A percentile compares a stretch with the other conserved stretches of the same genome.
These are phyloP conservation scores for Conticribra weissflogii DNA, from an alignment of 108 stramenopile genomes.

Conservation along the genomic window DNA sequence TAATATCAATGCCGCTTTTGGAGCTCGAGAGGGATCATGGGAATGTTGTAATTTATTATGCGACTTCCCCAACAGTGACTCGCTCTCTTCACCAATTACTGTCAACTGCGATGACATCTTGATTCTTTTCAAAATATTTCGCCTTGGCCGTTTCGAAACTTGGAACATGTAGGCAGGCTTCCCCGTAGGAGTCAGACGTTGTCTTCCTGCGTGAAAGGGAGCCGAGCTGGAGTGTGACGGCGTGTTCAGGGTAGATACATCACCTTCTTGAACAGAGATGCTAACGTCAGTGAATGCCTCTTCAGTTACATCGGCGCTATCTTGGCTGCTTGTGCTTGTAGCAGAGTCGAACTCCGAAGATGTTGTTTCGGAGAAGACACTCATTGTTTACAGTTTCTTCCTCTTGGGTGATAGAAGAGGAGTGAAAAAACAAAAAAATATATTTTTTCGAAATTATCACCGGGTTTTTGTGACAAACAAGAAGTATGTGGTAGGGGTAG, in stretches of 20 bases:
- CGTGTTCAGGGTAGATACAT: background rate
- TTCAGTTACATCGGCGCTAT: background rate
- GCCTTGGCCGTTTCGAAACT: conserved; percentile 30
- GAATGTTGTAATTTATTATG: no score
- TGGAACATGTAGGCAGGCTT: conserved; percentile 5
- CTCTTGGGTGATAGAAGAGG: no score
- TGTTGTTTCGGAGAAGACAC: background rate
- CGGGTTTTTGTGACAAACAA: no score
- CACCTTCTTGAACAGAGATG: background rate
- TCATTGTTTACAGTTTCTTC: background rate
- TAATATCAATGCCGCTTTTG: conserved; percentile 26
- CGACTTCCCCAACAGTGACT: no score
- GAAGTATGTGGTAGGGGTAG: no score
- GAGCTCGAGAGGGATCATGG: conserved; percentile 29
- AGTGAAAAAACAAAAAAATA: no score
- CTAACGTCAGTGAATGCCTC: background rate
- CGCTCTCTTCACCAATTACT: conserved; percentile 28
- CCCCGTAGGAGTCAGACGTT: background rate
- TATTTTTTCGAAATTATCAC: no score
- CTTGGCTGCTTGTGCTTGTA: background rate
- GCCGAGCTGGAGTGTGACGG: background rate
- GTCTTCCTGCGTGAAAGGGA: background rate
- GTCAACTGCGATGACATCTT: conserved; percentile 9
- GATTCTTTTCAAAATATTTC: conserved; percentile 20
- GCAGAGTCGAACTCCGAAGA: background rate